These are phyloP conservation scores for Mortierella claussenii DNA, from an alignment of 192 early-diverging fungal genomes.

Conservation along the genomic window DNA sequence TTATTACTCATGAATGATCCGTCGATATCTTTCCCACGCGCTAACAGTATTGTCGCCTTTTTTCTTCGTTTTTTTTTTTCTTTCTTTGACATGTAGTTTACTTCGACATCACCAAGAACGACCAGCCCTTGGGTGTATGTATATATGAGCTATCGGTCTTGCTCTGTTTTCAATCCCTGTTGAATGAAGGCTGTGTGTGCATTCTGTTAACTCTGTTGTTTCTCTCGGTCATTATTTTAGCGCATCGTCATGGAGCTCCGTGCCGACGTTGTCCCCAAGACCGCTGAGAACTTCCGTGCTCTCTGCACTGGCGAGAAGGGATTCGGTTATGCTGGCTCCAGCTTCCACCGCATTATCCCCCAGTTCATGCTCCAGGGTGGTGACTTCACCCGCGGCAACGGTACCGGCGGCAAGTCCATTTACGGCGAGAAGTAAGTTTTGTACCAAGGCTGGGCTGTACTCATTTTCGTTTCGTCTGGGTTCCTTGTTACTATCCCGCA, in stretches of 20 bases:
- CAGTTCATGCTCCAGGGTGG: conserved; percentile 89
- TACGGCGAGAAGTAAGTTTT: conserved; percentile 79
- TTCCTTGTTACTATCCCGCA: too few relatives aligned
- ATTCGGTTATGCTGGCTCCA: conserved; percentile 76
- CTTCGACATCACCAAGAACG: conserved; percentile 74
- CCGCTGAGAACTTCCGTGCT: conserved; percentile 97
- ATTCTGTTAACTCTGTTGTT: background rate
- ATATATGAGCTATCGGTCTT: background rate
- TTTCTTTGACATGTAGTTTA: conserved; percentile 60
- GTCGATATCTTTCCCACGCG: background rate
- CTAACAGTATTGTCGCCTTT: background rate
- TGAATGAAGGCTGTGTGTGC: too few relatives aligned
- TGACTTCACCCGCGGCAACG: conserved; percentile 87
- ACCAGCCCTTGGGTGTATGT: conserved; percentile 59
- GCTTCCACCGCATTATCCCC: conserved; percentile 89
- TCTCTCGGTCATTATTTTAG: conserved; percentile 24
- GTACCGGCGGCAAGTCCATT: conserved; percentile 92
- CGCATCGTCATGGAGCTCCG: conserved; percentile 73
- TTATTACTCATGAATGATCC: background rate
- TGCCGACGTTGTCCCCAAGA: conserved; percentile 74
- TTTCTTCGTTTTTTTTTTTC: background rate
- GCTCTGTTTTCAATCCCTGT: background rate
- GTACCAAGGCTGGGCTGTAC: background rate
- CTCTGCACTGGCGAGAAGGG: conserved; percentile 98
- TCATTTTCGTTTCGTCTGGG: background rate